Evolutionary conservation across 352 stramenopile species (phyloP).

Genomic region (Phytophthora podocarpi): DNA sequence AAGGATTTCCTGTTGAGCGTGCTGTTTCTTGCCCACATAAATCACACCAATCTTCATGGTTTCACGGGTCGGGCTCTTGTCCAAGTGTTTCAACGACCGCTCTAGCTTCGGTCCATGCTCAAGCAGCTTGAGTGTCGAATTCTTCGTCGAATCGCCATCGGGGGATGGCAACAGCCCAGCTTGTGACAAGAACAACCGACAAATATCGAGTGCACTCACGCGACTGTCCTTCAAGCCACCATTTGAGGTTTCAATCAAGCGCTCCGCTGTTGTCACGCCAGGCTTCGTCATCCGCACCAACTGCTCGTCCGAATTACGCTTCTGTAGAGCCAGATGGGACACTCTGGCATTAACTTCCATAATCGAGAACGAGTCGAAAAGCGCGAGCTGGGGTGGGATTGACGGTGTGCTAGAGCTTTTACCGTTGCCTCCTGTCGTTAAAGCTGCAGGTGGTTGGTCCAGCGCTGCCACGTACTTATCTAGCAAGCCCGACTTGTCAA

Average conservation of each 20-base stretch:
- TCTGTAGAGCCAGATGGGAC: conserved; percentile 57
- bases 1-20: conserved; percentile 82
- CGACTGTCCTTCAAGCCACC: conserved; percentile 46
- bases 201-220: conserved; percentile 78
- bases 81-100: conserved; percentile 80
- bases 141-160: conserved; percentile 61
- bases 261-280: conserved; percentile 33
- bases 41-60: conserved; percentile 92
- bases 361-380: conserved; percentile 88
- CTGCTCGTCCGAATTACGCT: conserved; percentile 47
- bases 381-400: conserved; percentile 73
- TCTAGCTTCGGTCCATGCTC: conserved; percentile 81
- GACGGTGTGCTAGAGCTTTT: conserved; percentile 35
- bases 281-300: conserved; percentile 50
- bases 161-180: conserved; percentile 66
- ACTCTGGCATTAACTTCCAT: conserved; percentile 88
- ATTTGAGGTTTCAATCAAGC: conserved; percentile 36
- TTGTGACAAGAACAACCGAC: conserved; percentile 82
- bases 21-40: conserved; percentile 79
- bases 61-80: conserved; percentile 87
- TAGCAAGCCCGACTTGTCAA: conserved; percentile 69
- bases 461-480: conserved; percentile 83
- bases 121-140: conserved; percentile 64
- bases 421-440: conserved; percentile 25
- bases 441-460: conserved; percentile 44